phyloP scores from a whole-genome alignment of 208 protist genomes.

The Histomonas meleagridis region DNA sequence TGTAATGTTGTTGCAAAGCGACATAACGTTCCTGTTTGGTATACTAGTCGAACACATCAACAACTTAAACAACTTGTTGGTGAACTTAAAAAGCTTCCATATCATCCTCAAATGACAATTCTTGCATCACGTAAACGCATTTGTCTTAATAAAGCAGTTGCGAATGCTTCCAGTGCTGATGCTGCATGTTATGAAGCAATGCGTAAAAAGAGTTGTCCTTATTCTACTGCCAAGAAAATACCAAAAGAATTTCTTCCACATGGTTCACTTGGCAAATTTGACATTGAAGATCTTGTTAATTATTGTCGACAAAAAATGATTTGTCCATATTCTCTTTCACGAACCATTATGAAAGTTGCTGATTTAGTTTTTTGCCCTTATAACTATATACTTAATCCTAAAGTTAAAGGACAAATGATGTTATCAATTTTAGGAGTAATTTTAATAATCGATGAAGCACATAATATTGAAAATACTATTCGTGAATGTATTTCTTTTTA shows the following conservation, averaged over 20 bases:
- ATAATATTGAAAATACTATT: constrained; percentile 36
- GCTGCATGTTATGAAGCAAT: neutral
- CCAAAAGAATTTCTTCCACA: neutral
- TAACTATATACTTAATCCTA: constrained; percentile 13
- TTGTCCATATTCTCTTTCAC: neutral
- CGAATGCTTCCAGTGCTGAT: neutral
- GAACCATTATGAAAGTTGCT: neutral
- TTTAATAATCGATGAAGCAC: constrained; percentile 39
- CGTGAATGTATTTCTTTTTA: neutral
- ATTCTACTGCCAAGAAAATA: neutral
- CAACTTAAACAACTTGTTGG: constrained; percentile 35
- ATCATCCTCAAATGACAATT: constrained; percentile 33
- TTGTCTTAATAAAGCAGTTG: neutral
- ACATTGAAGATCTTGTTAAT: neutral
- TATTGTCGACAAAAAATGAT: neutral
- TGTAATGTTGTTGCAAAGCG: neutral
- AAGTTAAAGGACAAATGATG: constrained; percentile 2
- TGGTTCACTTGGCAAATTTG: neutral
- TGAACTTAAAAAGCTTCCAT: constrained; percentile 34
- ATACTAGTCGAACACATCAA: constrained; percentile 19
- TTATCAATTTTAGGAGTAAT: neutral
- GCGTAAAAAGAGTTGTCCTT: neutral
- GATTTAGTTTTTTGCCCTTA: constrained; percentile 18
- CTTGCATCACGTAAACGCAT: neutral
- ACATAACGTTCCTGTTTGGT: neutral